Evolutionary conservation across 345 rosid species (phyloP).

Genomic region (Arabis alpina): DNA sequence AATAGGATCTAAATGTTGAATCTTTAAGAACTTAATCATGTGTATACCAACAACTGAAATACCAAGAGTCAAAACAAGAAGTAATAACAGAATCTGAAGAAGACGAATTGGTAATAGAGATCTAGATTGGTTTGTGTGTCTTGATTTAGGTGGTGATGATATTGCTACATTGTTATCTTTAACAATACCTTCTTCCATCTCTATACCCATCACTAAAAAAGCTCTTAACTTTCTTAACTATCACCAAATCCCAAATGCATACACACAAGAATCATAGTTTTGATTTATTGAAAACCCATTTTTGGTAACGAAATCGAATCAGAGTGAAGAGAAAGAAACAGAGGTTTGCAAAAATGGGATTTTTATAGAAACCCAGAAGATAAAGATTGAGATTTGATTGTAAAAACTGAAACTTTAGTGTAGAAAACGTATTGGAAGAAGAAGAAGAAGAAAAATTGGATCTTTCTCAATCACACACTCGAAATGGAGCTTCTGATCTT

Average conservation of each 20-base stretch:
- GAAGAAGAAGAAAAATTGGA: neutral
- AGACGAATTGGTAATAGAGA: slow-evolving; percentile 47
- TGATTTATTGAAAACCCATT: neutral
- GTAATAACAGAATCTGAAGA: slow-evolving; percentile 51
- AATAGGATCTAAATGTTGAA: slow-evolving; percentile 41
- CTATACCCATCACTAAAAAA: slow-evolving; percentile 27
- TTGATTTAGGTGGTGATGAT: slow-evolving; percentile 30
- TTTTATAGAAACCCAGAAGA: neutral
- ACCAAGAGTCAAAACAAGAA: slow-evolving; percentile 55
- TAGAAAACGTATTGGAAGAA: neutral
- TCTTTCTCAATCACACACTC: slow-evolving; percentile 31
- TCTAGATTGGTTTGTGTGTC: slow-evolving; percentile 45
- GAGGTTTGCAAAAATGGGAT: neutral
- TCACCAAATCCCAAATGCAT: neutral
- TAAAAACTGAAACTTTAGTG: slow-evolving; percentile 14
- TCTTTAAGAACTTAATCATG: slow-evolving; percentile 45
- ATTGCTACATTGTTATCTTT: slow-evolving; percentile 40
- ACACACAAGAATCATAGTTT: neutral
- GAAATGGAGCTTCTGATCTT: neutral
- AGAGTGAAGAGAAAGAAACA: neutral
- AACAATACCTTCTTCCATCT: slow-evolving; percentile 56
- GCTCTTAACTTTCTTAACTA: slow-evolving; percentile 22
- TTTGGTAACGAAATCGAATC: slow-evolving; percentile 12
- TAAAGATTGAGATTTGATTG: slow-evolving; percentile 7
- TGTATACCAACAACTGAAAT: slow-evolving; percentile 58